Conservation (phyloP, 768 basidiomycete species). For the Tricholoma flavovirens region DNA sequence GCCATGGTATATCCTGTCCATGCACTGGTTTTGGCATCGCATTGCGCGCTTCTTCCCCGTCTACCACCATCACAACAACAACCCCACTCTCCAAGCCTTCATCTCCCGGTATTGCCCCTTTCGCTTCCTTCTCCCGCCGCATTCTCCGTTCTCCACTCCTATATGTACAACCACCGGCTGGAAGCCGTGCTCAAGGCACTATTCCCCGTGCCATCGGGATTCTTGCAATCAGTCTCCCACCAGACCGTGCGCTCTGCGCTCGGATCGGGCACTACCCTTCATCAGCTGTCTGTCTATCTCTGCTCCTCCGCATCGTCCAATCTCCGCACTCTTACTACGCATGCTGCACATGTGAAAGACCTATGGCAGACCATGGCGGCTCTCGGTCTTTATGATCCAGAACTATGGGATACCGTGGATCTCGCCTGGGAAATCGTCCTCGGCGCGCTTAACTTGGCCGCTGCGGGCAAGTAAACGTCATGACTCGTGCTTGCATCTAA, state of each 20-base stretch:
- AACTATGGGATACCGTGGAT: constrained; percentile 65
- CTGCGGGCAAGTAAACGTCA: constrained; percentile 27
- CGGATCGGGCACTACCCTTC: constrained; percentile 45
- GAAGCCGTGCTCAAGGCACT: constrained; percentile 54
- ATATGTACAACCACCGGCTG: constrained; percentile 67
- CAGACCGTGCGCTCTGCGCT: constrained; percentile 37
- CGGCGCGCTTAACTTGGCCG: constrained; percentile 46
- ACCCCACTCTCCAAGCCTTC: constrained; percentile 23
- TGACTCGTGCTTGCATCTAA: neutral
- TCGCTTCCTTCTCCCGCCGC: constrained; percentile 66
- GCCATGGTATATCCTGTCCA: constrained; percentile 57
- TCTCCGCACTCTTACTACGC: constrained; percentile 40
- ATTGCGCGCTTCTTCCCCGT: constrained; percentile 52
- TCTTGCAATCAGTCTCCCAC: constrained; percentile 40
- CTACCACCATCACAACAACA: constrained; percentile 35
- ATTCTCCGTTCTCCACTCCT: constrained; percentile 58
- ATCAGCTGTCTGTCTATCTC: constrained; percentile 50
- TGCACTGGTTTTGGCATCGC: constrained; percentile 53
- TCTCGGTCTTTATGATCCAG: constrained; percentile 65
- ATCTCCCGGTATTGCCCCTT: constrained; percentile 67
- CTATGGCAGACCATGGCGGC: constrained; percentile 76
- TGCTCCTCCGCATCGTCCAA: constrained; percentile 40
- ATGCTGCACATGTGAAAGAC: constrained; percentile 68
- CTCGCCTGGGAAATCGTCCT: constrained; percentile 76
- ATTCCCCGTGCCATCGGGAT: constrained; percentile 49